A percentile compares a stretch with the other conserved stretches of the same genome.
phyloP scores from a whole-genome alignment of 2,329 filamentous ascomycete species.

The Diaporthe vexans region DNA sequence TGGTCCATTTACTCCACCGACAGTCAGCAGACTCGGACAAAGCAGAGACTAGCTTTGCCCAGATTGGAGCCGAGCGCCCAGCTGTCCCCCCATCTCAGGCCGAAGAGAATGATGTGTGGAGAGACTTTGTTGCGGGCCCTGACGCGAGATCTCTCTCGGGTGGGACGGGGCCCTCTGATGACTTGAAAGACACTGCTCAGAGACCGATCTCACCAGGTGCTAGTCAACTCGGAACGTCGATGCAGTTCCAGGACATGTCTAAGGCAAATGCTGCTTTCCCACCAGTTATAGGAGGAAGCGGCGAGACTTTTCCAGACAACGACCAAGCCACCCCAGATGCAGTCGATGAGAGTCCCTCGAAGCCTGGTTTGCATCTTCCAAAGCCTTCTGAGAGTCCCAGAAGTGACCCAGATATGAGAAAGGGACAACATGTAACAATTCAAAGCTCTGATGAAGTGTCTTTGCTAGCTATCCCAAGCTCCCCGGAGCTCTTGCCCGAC shows the following conservation, averaged over 20 bases:
- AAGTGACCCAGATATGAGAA: no score
- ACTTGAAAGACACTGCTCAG: not conserved
- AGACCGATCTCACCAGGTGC: conserved; percentile 34
- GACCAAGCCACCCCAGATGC: not conserved
- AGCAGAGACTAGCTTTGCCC: conserved; percentile 46
- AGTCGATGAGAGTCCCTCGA: not conserved
- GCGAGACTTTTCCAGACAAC: not conserved
- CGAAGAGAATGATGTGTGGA: conserved; percentile 48
- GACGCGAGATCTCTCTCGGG: conserved; percentile 35
- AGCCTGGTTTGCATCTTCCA: no score
- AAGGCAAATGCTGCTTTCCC: not conserved
- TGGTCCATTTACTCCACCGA: conserved; percentile 29
- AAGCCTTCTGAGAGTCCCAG: no score
- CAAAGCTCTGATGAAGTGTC: conserved; percentile 29
- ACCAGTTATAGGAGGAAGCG: not conserved
- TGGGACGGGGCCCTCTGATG: not conserved
- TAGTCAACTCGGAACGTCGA: conserved; percentile 28
- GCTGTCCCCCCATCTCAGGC: conserved; percentile 44
- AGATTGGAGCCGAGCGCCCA: conserved; percentile 43
- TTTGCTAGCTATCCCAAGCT: not conserved
- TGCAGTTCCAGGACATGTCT: not conserved
- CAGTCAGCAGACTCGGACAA: conserved; percentile 41
- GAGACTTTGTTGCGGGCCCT: conserved; percentile 42
- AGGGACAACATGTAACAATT: no score
- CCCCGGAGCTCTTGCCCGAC: not conserved